Evolutionary conservation across 495 filamentous ascomycete genomes (phyloP).

Genomic region (Chlorociboria aeruginascens): DNA sequence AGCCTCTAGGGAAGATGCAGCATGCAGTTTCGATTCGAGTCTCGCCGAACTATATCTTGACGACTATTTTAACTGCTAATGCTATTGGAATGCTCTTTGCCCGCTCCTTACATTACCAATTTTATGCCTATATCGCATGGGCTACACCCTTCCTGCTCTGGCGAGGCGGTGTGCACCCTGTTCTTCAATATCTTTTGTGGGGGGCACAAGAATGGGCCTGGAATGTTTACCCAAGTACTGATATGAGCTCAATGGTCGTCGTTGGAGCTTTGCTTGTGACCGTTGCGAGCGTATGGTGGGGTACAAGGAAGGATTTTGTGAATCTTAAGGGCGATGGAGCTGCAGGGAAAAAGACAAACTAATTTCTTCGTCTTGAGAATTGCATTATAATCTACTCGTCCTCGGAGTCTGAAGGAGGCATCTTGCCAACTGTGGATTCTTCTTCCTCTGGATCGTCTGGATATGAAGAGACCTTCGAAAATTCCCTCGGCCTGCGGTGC

Average conservation of each 20-base stretch:
- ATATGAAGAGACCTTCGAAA: conserved; percentile 49
- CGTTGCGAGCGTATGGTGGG: conserved; percentile 51
- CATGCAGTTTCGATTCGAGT: conserved; percentile 42
- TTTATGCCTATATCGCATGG: conserved; percentile 90
- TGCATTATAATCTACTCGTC: conserved; percentile 27
- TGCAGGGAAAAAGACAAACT: conserved; percentile 15
- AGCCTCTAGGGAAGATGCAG: conserved; percentile 43
- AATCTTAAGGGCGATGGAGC: conserved; percentile 15
- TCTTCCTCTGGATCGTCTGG: conserved; percentile 54
- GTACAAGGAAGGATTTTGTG: conserved; percentile 34
- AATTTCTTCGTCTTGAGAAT: conserved; percentile 2
- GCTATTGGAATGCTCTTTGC: conserved; percentile 83
- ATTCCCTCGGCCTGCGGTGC: conserved; percentile 61
- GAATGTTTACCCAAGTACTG: conserved; percentile 92
- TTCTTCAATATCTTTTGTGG: conserved; percentile 64
- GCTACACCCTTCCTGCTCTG: conserved; percentile 85
- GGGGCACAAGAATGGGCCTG: conserved; percentile 87
- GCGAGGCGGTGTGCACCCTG: conserved; percentile 62
- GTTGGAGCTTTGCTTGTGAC: conserved; percentile 56
- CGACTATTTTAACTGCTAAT: conserved; percentile 66
- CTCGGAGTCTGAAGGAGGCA: conserved; percentile 59
- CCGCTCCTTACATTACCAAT: conserved; percentile 89
- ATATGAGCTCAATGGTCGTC: conserved; percentile 63
- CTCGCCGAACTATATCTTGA: conserved; percentile 65
- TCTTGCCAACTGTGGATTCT: conserved; percentile 65